Evolutionary conservation across 2,329 filamentous ascomycete species (phyloP).

Genomic region (Claviceps purpurea): DNA sequence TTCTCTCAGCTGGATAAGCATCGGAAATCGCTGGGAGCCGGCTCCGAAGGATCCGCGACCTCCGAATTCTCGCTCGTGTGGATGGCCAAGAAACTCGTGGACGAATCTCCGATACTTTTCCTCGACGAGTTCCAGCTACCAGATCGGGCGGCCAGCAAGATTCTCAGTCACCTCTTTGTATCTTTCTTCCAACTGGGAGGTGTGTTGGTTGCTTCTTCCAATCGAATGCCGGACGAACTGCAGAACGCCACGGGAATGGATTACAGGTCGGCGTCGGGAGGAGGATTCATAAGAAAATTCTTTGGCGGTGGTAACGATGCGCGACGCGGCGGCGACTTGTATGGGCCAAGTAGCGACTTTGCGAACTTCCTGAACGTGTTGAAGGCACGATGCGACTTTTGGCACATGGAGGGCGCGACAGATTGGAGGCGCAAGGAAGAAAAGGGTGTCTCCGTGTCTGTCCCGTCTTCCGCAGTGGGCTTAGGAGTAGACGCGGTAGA

Average conservation of each 20-base stretch:
- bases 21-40: slow-evolving; percentile 24
- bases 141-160: slow-evolving; percentile 64
- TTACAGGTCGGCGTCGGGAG: slow-evolving; percentile 43
- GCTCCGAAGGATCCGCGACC: slow-evolving; percentile 4
- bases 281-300: slow-evolving; percentile 35
- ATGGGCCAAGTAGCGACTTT: slow-evolving; percentile 56
- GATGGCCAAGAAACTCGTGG: slow-evolving; percentile 63
- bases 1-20: slow-evolving; percentile 59
- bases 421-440: slow-evolving; percentile 55
- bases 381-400: slow-evolving; percentile 66
- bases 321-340: slow-evolving; percentile 32
- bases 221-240: slow-evolving; percentile 72
- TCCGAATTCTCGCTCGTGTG: slow-evolving; percentile 55
- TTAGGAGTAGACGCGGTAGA: not conserved
- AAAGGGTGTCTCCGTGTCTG: slow-evolving; percentile 4
- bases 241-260: slow-evolving; percentile 61
- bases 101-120: slow-evolving; percentile 64
- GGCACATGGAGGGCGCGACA: slow-evolving; percentile 64
- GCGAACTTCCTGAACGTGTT: slow-evolving; percentile 62
- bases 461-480: not conserved
- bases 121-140: slow-evolving; percentile 76
- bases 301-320: slow-evolving; percentile 25
- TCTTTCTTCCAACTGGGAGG: slow-evolving; percentile 72
- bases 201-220: slow-evolving; percentile 67
- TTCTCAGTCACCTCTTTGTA: slow-evolving; percentile 65